Evolutionary conservation across 441 rosid genomes (phyloP).

Genomic region (Manihot esculenta): DNA sequence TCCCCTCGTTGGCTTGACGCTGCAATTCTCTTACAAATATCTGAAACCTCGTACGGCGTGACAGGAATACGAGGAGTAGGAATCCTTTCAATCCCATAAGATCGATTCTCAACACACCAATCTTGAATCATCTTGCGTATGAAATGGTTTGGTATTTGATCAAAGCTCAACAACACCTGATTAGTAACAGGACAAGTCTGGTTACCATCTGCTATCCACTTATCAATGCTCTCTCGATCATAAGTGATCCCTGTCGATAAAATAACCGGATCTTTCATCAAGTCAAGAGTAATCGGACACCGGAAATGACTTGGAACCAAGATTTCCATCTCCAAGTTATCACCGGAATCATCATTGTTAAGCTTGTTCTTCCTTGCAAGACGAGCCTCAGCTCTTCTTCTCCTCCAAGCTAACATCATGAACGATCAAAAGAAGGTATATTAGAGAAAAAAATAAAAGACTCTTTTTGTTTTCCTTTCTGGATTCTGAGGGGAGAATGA

Average conservation of each 20-base stretch:
- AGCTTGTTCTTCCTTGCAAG: background rate
- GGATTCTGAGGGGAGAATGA: too few species aligned
- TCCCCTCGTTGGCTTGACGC: slow-evolving; percentile 18
- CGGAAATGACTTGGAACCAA: slow-evolving; percentile 26
- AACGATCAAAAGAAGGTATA: too few species aligned
- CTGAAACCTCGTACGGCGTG: slow-evolving; percentile 23
- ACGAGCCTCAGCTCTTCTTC: background rate
- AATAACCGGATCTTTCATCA: slow-evolving; percentile 37
- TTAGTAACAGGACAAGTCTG: slow-evolving; percentile 32
- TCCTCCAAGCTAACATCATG: slow-evolving; percentile 17
- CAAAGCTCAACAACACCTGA: slow-evolving; percentile 17
- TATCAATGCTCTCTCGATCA: slow-evolving; percentile 37
- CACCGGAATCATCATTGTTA: background rate
- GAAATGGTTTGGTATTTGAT: slow-evolving; percentile 33
- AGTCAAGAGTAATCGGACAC: slow-evolving; percentile 37
- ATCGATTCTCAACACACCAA: slow-evolving; percentile 35
- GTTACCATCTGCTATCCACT: slow-evolving; percentile 35
- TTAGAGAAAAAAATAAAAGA: too few species aligned
- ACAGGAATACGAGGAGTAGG: slow-evolving; percentile 39
- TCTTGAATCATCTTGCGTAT: slow-evolving; percentile 33
- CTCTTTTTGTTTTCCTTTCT: too few species aligned
- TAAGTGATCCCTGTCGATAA: slow-evolving; percentile 37
- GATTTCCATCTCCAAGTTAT: slow-evolving; percentile 19
- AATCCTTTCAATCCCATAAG: slow-evolving; percentile 31
- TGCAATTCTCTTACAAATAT: slow-evolving; percentile 16